A percentile compares a stretch with the other conserved stretches of the same genome.
Evolutionary conservation across 441 rosid genomes (phyloP).

Genomic region (Omphalea diandra): DNA sequence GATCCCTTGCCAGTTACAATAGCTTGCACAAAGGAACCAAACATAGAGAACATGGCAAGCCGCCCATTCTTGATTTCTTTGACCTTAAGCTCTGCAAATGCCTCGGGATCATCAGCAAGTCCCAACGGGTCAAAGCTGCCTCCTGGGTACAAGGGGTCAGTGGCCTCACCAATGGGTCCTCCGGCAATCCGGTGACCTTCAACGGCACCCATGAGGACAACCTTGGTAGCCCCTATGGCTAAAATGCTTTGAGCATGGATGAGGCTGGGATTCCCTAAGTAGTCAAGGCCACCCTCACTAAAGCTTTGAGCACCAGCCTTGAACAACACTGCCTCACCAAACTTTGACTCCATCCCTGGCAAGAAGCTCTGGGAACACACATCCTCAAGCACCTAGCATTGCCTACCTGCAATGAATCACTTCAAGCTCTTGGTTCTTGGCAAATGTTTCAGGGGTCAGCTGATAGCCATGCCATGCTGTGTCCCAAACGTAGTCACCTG

Average conservation of each 20-base stretch:
- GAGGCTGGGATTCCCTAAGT: conserved; percentile 41
- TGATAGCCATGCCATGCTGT: conserved; percentile 41
- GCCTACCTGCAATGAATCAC: conserved; percentile 57
- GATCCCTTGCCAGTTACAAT: conserved; percentile 57
- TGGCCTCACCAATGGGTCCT: conserved; percentile 48
- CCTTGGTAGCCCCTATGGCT: conserved; percentile 46
- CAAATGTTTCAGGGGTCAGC: conserved; percentile 55
- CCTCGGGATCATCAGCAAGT: conserved; percentile 51
- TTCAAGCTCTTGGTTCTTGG: conserved; percentile 17
- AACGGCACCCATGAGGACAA: conserved; percentile 45
- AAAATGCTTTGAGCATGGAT: conserved; percentile 51
- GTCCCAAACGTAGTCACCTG: conserved; percentile 54
- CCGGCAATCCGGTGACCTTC: conserved; percentile 48
- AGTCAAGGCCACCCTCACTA: conserved; percentile 40
- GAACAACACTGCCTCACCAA: conserved; percentile 51
- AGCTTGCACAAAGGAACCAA: conserved; percentile 59
- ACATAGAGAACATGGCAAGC: conserved; percentile 59
- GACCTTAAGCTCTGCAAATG: conserved; percentile 53
- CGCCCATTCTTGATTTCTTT: conserved; percentile 56
- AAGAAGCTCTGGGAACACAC: conserved; percentile 54
- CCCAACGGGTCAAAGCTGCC: conserved; percentile 59
- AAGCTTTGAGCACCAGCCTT: conserved; percentile 45
- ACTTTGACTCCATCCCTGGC: conserved; percentile 45
- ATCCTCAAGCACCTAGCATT: conserved; percentile 56
- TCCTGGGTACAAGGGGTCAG: conserved; percentile 52